These are phyloP conservation scores for Crithidia mellificae DNA, from an alignment of 208 protist genomes.

Conservation along the genomic window DNA sequence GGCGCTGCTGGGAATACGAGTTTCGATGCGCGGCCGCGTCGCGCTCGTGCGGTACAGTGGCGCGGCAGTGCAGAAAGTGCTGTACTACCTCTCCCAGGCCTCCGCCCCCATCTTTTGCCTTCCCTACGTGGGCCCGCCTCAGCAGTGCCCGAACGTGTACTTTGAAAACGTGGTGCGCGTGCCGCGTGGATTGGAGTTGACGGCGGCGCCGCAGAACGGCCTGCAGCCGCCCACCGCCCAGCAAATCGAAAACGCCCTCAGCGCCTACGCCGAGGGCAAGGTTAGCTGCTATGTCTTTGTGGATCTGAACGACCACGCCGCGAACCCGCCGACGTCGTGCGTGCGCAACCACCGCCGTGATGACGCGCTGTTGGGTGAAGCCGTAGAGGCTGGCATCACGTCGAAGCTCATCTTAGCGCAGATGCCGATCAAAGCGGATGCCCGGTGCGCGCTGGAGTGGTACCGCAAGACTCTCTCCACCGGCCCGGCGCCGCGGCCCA, in stretches of 20 bases:
- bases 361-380: slow-evolving; percentile 6
- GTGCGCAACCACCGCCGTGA: slow-evolving; percentile 8
- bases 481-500: not conserved
- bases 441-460: slow-evolving; percentile 1
- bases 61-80: slow-evolving; percentile 11
- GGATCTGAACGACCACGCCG: slow-evolving; percentile 3
- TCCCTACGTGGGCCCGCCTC: slow-evolving; percentile 19
- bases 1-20: slow-evolving; percentile 9
- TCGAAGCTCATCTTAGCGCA: slow-evolving; percentile 13
- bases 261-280: slow-evolving; percentile 8
- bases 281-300: slow-evolving; percentile 15
- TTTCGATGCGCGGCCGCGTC: slow-evolving; percentile 14
- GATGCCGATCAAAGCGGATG: slow-evolving; percentile 21
- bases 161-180: slow-evolving; percentile 15
- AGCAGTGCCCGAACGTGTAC: slow-evolving; percentile 20
- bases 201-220: not conserved
- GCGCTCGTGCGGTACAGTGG: slow-evolving; percentile 14
- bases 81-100: slow-evolving; percentile 27
- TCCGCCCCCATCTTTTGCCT: slow-evolving; percentile 27
- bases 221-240: slow-evolving; percentile 1
- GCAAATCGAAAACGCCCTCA: not conserved
- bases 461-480: slow-evolving; percentile 8
- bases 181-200: not conserved
- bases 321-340: slow-evolving; percentile 15
- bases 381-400: slow-evolving; percentile 9